phyloP scores from a whole-genome alignment of 805 yeast genomes.

The Cyberlindnera mrakii region DNA sequence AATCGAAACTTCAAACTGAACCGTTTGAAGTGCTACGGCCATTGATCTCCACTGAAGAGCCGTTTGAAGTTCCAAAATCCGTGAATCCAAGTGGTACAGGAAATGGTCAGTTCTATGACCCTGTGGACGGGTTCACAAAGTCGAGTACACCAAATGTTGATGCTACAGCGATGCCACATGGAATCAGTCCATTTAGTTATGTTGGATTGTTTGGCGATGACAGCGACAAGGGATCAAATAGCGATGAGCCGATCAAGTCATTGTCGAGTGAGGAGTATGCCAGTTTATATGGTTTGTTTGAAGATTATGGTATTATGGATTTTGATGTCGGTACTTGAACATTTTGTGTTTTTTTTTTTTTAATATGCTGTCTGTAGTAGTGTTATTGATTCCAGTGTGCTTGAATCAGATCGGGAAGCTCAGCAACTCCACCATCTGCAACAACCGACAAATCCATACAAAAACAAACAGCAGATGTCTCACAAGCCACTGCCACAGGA shows the following conservation, averaged over 20 bases:
- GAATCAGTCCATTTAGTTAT: neutral
- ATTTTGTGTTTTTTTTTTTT: no score
- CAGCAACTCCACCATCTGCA: neutral
- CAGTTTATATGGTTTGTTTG: conserved; percentile 20
- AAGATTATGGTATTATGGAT: conserved; percentile 14
- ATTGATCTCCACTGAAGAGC: neutral
- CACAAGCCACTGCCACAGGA: neutral
- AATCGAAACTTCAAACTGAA: conserved; percentile 7
- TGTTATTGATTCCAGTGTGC: no score
- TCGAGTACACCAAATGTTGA: neutral
- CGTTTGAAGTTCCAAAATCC: neutral
- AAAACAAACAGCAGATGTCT: no score
- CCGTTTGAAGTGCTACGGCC: conserved; percentile 17
- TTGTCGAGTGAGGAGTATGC: conserved; percentile 21
- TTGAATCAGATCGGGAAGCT: no score
- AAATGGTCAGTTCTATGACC: conserved; percentile 16
- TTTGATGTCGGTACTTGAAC: neutral
- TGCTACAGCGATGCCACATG: no score
- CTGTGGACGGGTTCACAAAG: conserved; percentile 2
- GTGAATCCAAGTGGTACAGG: conserved; percentile 13
- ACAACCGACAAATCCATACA: no score
- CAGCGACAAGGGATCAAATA: neutral
- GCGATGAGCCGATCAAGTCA: neutral
- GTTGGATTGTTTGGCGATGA: neutral
- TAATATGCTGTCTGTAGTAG: no score